Conservation (phyloP, 257 asterid species). For the Agastache rugosa region DNA sequence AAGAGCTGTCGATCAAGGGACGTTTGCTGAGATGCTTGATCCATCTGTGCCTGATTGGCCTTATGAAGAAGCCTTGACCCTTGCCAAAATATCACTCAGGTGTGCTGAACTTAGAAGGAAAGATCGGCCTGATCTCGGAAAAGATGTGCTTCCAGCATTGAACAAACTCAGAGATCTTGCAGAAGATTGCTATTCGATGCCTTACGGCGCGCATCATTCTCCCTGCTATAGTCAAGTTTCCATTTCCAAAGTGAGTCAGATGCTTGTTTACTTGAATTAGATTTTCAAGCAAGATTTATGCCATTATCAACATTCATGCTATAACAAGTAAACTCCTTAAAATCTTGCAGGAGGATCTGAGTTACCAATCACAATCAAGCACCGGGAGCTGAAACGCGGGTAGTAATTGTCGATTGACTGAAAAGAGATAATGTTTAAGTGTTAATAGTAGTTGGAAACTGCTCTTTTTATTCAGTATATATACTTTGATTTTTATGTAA, state of each 20-base stretch:
- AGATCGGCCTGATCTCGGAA: conserved; percentile 92
- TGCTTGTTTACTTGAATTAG: neutral
- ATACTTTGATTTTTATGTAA: conserved; percentile 20
- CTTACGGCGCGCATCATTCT: conserved; percentile 41
- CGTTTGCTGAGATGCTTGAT: conserved; percentile 70
- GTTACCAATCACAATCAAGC: conserved; percentile 58
- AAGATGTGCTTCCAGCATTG: conserved; percentile 70
- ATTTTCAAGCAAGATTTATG: neutral
- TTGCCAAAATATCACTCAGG: conserved; percentile 67
- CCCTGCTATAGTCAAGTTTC: conserved; percentile 67
- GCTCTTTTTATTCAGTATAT: conserved; percentile 8
- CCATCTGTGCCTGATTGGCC: conserved; percentile 80
- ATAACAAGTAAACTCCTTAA: neutral
- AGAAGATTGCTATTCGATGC: conserved; percentile 49
- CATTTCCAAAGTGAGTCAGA: conserved; percentile 59
- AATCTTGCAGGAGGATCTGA: conserved; percentile 64
- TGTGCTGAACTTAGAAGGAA: conserved; percentile 85
- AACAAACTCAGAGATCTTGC: conserved; percentile 66
- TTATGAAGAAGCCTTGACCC: conserved; percentile 62
- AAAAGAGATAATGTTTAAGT: conserved; percentile 19
- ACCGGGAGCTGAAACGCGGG: conserved; percentile 49
- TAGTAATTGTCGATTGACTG: conserved; percentile 4
- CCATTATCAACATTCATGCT: conserved; percentile 11
- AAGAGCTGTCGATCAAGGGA: conserved; percentile 71
- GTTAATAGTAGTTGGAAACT: conserved; percentile 23